Base-by-base conservation (phyloP, 2,329 filamentous ascomycete species). In the Pseudogymnoascus sp. region DNA sequence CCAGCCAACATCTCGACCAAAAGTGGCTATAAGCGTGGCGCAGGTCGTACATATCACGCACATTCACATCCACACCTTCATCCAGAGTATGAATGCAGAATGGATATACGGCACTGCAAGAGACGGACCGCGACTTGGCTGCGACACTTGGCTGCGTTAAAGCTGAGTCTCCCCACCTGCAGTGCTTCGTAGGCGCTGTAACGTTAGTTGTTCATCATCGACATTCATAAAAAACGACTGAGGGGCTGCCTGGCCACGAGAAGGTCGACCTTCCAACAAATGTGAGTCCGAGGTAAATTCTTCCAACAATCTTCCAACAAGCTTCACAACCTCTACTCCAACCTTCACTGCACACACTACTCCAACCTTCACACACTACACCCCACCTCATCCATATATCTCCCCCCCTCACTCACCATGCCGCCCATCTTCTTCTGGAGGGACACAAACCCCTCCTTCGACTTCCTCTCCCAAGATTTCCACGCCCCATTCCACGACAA, bases 381-480 rank as follows among this genome's bases (percentile, higher is more conserved):
- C 45, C n/a, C 21, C 21, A 51, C 12, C 21, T 29, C 45, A 51
- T 26, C 23, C 45, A 4, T 29, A 51, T 51, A 51, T 51, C 21
- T n/a, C 42, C 12, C 6, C 26, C 23, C 45, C 21, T 51, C 23
- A 51, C 2, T 51, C 45, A 51, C 14, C 45, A 51, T 51, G 45
- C 45, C 45, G 45, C 45, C 62, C 21, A 47, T 64, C 37, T 82
- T 76, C 71, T 82, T 82, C 69, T 83, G 78, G 78, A 73, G 75
- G 26, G 78, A 80, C 54, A 76, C 76, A 12, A 77, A 83, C 64
- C 67, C 74, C 0, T 70, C 74, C 2, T 75, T 80, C 34, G 84
- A 83, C 42, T 86, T 79, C 73, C 77, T 88, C n/a, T 84, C 81
- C 0, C 85, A 89, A 73, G 88, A 85, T 85, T 85, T 83, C 69